These are phyloP conservation scores for Lentinus tigrinus DNA, from an alignment of 768 basidiomycete genomes.

Conservation along the genomic window DNA sequence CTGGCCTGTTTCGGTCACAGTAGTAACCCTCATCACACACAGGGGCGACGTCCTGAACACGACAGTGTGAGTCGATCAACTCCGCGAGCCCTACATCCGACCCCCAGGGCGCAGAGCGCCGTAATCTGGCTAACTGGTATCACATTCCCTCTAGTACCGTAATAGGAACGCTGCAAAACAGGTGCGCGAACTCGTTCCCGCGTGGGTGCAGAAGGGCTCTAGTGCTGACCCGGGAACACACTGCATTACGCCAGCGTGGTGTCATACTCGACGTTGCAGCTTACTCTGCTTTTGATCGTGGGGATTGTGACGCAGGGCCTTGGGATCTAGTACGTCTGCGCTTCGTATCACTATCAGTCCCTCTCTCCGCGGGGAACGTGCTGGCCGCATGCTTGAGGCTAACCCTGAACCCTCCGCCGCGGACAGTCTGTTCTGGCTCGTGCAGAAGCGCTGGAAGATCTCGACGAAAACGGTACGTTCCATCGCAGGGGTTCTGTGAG, in stretches of 20 bases:
- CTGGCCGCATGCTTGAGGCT: background rate
- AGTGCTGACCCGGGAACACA: background rate
- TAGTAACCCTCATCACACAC: background rate
- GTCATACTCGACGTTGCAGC: constrained; percentile 67
- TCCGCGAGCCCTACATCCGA: too few species aligned
- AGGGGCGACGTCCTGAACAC: constrained; percentile 80
- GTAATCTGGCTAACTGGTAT: background rate
- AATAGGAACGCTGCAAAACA: constrained; percentile 69
- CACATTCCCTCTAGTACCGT: constrained; percentile 49
- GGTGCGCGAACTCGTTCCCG: constrained; percentile 32
- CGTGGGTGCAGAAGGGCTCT: background rate
- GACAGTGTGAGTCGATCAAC: constrained; percentile 50
- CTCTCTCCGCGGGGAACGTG: background rate
- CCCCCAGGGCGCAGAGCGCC: too few species aligned
- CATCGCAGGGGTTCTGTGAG: background rate
- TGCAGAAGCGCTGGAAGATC: constrained; percentile 63
- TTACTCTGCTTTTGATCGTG: constrained; percentile 66
- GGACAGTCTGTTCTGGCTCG: constrained; percentile 60
- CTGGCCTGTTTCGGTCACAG: background rate
- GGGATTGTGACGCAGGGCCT: constrained; percentile 63
- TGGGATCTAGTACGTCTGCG: constrained; percentile 59
- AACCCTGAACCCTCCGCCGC: background rate
- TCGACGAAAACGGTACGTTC: constrained; percentile 59
- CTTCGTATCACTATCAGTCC: background rate
- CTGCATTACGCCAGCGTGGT: constrained; percentile 48